Evolutionary conservation across 495 filamentous ascomycete species (phyloP).

Genomic region (Acidomyces sp.): DNA sequence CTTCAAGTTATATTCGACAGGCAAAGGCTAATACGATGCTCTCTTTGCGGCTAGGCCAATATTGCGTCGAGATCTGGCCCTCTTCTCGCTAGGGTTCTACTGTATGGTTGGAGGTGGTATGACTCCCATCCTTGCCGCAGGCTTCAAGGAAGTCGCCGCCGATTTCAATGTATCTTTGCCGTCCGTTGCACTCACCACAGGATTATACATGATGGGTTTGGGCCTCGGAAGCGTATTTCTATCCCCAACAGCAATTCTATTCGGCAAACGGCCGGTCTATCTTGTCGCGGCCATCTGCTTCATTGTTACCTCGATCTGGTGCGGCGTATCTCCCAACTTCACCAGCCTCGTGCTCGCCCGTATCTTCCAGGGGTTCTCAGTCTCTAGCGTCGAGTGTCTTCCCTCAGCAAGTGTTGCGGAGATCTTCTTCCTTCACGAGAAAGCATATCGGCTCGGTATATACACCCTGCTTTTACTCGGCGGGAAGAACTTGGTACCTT

Average conservation of each 20-base stretch:
- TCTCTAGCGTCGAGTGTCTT: slow-evolving; percentile 86
- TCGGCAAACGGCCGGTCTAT: slow-evolving; percentile 85
- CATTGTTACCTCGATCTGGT: slow-evolving; percentile 70
- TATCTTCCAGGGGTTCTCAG: slow-evolving; percentile 74
- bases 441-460: slow-evolving; percentile 88
- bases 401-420: slow-evolving; percentile 92
- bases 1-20: too few relatives aligned
- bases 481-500: slow-evolving; percentile 83
- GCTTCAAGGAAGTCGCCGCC: slow-evolving; percentile 67
- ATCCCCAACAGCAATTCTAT: slow-evolving; percentile 85
- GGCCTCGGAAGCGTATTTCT: slow-evolving; percentile 72
- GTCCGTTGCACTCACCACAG: slow-evolving; percentile 76
- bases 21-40: too few relatives aligned
- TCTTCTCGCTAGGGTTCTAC: slow-evolving; percentile 79
- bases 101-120: slow-evolving; percentile 89
- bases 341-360: slow-evolving; percentile 67
- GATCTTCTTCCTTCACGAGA: slow-evolving; percentile 91
- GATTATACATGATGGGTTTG: slow-evolving; percentile 89
- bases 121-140: slow-evolving; percentile 81
- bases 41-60: too few relatives aligned
- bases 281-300: slow-evolving; percentile 65
- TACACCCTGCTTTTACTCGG: slow-evolving; percentile 83
- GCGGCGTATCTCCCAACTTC: slow-evolving; percentile 69
- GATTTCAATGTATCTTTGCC: slow-evolving; percentile 59
- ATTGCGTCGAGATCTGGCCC: slow-evolving; percentile 67